phyloP scores from a whole-genome alignment of 768 basidiomycete species.

The Lentinula sp. region DNA sequence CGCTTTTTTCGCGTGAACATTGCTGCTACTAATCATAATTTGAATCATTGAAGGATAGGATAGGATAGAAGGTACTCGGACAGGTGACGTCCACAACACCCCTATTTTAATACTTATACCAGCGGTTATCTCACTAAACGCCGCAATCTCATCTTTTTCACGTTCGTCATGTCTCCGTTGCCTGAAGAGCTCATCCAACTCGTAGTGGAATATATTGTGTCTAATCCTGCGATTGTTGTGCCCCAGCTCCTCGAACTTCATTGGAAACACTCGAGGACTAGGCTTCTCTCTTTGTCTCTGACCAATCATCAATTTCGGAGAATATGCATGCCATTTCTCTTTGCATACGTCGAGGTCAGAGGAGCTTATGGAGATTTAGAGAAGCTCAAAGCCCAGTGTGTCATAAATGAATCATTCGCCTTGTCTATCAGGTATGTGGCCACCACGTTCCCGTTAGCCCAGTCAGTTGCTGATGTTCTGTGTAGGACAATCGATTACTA shows the following conservation, averaged over 20 bases:
- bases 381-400: background rate
- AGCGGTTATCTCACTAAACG: background rate
- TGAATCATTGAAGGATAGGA: too few species aligned
- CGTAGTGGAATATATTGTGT: background rate
- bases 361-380: background rate
- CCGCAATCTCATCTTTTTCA: background rate
- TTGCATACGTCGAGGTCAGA: constrained; percentile 1
- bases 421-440: background rate
- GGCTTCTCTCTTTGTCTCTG: background rate
- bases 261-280: background rate
- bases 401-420: background rate
- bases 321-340: constrained; percentile 3
- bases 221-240: background rate
- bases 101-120: background rate
- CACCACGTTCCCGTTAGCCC: background rate
- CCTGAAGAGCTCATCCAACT: background rate
- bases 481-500: background rate
- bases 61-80: too few species aligned
- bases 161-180: background rate
- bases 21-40: background rate
- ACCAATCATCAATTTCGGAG: background rate
- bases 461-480: background rate
- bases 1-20: too few species aligned
- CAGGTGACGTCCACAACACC: background rate
- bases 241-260: background rate